phyloP scores from a whole-genome alignment of 805 yeast species.

The Ogataea thermomethanolica region DNA sequence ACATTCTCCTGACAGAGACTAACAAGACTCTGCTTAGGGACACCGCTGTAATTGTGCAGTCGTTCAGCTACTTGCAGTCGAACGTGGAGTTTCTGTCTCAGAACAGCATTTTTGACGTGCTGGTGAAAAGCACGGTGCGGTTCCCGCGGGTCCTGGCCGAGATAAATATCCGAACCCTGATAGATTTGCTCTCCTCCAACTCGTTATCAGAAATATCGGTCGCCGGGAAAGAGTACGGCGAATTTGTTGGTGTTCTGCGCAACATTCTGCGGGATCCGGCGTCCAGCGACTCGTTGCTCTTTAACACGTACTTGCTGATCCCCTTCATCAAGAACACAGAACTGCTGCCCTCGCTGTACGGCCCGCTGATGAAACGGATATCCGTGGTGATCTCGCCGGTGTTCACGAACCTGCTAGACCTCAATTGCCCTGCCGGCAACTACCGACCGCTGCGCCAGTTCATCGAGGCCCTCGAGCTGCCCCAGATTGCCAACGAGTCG shows the following conservation, averaged over 20 bases:
- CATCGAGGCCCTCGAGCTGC: constrained; percentile 12
- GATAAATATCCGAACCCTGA: constrained; percentile 26
- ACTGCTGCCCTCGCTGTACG: constrained; percentile 14
- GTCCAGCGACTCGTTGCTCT: constrained; percentile 15
- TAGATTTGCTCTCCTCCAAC: constrained; percentile 23
- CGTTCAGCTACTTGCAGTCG: constrained; percentile 26
- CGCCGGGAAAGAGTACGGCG: constrained; percentile 8
- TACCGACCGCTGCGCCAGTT: constrained; percentile 19
- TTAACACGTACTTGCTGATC: constrained; percentile 24
- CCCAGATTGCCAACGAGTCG: constrained; percentile 21
- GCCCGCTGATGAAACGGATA: constrained; percentile 24
- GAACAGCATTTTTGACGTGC: constrained; percentile 11
- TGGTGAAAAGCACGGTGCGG: constrained; percentile 21
- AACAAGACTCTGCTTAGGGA: constrained; percentile 17
- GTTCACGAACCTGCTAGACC: constrained; percentile 15
- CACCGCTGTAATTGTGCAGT: constrained; percentile 28
- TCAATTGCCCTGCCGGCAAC: constrained; percentile 17
- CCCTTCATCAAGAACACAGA: constrained; percentile 22
- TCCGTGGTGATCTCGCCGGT: constrained; percentile 22
- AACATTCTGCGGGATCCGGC: constrained; percentile 11
- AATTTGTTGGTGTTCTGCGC: constrained; percentile 17
- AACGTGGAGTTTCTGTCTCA: constrained; percentile 21
- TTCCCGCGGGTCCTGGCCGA: constrained; percentile 22
- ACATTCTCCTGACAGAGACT: constrained; percentile 13
- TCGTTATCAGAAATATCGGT: constrained; percentile 13